Conservation (phyloP, 1,284 basidiomycete genomes). For the Sanguinoderma infundibulare region DNA sequence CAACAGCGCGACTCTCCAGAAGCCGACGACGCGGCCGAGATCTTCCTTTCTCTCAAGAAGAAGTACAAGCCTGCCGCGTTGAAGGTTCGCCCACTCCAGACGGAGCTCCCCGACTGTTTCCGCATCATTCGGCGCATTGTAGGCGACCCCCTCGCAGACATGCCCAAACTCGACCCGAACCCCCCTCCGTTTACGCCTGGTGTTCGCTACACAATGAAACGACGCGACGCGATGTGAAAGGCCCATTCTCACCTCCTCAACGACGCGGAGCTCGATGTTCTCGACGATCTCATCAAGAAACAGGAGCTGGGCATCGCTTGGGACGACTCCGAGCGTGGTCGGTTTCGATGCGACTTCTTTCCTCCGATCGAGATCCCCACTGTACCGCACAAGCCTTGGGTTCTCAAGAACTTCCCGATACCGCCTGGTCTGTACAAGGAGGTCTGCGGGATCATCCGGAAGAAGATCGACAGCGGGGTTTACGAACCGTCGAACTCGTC, state of each 20-base stretch:
- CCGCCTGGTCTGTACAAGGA: constrained; percentile 41
- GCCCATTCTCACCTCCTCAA: constrained; percentile 37
- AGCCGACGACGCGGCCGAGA: background rate
- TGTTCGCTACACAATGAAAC: constrained; percentile 38
- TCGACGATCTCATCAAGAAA: constrained; percentile 36
- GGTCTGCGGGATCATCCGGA: constrained; percentile 37
- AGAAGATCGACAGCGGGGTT: constrained; percentile 38
- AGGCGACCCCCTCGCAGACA: constrained; percentile 37
- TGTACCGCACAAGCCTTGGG: constrained; percentile 42
- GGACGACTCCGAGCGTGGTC: constrained; percentile 38
- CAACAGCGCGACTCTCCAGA: no score
- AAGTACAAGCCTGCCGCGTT: constrained; percentile 43
- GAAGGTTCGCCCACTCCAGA: constrained; percentile 35
- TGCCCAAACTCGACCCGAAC: constrained; percentile 31
- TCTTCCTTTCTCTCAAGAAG: constrained; percentile 21
- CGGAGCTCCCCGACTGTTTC: constrained; percentile 35
- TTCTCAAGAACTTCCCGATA: constrained; percentile 42
- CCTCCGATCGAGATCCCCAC: constrained; percentile 38
- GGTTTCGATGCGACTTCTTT: constrained; percentile 41
- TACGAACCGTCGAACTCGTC: constrained; percentile 43
- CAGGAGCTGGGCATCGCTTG: constrained; percentile 40
- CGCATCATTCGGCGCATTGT: constrained; percentile 37
- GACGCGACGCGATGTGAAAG: constrained; percentile 30
- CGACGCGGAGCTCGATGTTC: constrained; percentile 33
- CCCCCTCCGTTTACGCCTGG: constrained; percentile 36